Evolutionary conservation across 441 rosid genomes (phyloP).

Genomic region (Omphalea diandra): DNA sequence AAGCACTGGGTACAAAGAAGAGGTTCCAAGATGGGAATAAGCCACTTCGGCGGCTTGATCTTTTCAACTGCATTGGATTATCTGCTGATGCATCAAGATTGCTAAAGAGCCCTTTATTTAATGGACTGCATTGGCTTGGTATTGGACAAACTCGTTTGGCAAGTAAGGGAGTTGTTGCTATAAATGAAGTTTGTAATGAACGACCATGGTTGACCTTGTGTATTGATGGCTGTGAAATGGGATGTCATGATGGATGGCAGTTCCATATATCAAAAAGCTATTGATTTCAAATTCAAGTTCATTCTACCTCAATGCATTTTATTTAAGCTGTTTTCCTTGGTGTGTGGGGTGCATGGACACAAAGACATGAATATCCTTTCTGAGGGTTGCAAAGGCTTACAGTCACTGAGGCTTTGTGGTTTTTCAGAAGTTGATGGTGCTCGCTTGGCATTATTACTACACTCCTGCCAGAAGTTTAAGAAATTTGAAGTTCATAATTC

Average conservation of each 20-base stretch:
- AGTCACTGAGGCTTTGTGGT: conserved; percentile 51
- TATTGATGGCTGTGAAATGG: conserved; percentile 63
- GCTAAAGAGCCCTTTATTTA: conserved; percentile 46
- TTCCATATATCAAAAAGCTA: conserved; percentile 30
- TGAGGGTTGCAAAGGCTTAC: conserved; percentile 53
- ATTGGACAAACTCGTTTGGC: conserved; percentile 43
- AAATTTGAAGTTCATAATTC: conserved; percentile 53
- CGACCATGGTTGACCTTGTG: conserved; percentile 68
- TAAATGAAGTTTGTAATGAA: conserved; percentile 26
- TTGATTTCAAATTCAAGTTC: conserved; percentile 1
- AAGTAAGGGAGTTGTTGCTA: conserved; percentile 26
- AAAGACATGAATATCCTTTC: conserved; percentile 33
- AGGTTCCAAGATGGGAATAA: conserved; percentile 30
- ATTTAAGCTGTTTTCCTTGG: not conserved
- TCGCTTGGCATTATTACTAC: conserved; percentile 60
- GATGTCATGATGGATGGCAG: conserved; percentile 67
- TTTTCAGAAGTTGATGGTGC: conserved; percentile 69
- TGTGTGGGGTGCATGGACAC: not conserved
- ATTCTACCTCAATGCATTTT: not conserved
- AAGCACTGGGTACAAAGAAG: conserved; percentile 44
- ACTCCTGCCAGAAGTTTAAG: conserved; percentile 55
- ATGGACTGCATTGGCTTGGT: conserved; percentile 63
- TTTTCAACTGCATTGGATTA: conserved; percentile 50
- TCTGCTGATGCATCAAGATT: conserved; percentile 37
- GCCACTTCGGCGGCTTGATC: conserved; percentile 52